These are phyloP conservation scores for Scopulariopsis brevicaulis DNA, from an alignment of 2,329 filamentous ascomycete species.

Conservation along the genomic window DNA sequence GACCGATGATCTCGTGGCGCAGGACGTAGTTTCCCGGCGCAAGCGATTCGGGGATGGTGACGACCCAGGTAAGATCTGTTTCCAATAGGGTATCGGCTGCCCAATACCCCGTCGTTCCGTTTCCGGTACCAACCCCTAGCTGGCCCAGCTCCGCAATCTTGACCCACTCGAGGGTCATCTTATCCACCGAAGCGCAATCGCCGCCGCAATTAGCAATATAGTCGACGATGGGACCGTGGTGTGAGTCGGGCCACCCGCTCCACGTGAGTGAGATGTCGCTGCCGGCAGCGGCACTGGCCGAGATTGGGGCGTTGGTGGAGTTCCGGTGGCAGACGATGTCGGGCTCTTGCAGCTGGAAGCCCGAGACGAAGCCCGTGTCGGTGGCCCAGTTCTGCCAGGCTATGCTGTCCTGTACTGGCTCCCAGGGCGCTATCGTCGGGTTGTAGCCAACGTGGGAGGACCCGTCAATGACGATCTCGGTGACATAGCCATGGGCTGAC, in stretches of 20 bases:
- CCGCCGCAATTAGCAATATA: slow-evolving; percentile 45
- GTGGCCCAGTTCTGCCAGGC: slow-evolving; percentile 21
- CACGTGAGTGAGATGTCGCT: slow-evolving; percentile 46
- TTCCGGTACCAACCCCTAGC: slow-evolving; percentile 34
- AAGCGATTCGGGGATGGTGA: slow-evolving; percentile 34
- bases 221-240: slow-evolving; percentile 50
- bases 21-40: slow-evolving; percentile 41
- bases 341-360: slow-evolving; percentile 20
- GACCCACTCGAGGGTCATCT: slow-evolving; percentile 41
- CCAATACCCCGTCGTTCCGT: slow-evolving; percentile 33
- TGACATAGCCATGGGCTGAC: slow-evolving; percentile 28
- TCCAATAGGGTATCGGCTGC: slow-evolving; percentile 40
- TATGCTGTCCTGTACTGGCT: slow-evolving; percentile 10
- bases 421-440: slow-evolving; percentile 12
- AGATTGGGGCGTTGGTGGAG: slow-evolving; percentile 25
- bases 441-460: slow-evolving; percentile 14
- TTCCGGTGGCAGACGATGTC: slow-evolving; percentile 36
- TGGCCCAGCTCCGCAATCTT: slow-evolving; percentile 49
- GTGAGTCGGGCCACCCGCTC: slow-evolving; percentile 50
- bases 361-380: slow-evolving; percentile 31
- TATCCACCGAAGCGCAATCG: slow-evolving; percentile 40
- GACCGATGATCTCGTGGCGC: slow-evolving; percentile 43
- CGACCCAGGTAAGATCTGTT: slow-evolving; percentile 28
- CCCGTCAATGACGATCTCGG: slow-evolving; percentile 11
- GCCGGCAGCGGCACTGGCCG: slow-evolving; percentile 44